Conservation (phyloP, 2,329 filamentous ascomycete species). For the Alternaria triticina region DNA sequence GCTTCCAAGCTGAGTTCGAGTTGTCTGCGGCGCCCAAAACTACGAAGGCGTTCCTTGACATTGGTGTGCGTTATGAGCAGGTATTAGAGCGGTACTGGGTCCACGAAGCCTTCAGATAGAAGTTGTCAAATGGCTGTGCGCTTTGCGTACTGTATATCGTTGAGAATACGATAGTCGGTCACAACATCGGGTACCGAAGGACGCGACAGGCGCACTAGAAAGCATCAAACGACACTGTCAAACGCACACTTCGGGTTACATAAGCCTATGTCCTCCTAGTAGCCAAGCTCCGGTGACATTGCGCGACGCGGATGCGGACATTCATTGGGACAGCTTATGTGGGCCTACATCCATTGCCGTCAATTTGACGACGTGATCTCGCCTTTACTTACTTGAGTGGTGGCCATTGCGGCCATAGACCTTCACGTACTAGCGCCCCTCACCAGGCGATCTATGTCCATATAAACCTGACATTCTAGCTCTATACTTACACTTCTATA, state of each 20-base stretch:
- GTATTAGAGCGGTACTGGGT: neutral
- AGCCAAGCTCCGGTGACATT: neutral
- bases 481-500: neutral
- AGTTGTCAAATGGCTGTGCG: rapidly evolving
- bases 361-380: neutral
- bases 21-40: neutral
- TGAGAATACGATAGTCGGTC: no score
- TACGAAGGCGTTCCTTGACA: neutral
- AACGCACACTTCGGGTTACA: neutral
- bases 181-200: neutral
- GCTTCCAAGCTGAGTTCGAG: neutral
- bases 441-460: neutral
- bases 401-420: neutral
- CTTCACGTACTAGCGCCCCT: neutral
- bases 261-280: rapidly evolving
- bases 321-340: neutral
- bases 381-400: neutral
- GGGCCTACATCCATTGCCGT: neutral
- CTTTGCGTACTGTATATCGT: neutral
- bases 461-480: neutral
- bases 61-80: neutral
- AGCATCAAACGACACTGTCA: neutral
- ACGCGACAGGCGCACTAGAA: neutral
- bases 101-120: neutral
- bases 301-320: neutral